These are phyloP conservation scores for Aspergillus texensis DNA, from an alignment of 2,329 filamentous ascomycete genomes.

Conservation along the genomic window DNA sequence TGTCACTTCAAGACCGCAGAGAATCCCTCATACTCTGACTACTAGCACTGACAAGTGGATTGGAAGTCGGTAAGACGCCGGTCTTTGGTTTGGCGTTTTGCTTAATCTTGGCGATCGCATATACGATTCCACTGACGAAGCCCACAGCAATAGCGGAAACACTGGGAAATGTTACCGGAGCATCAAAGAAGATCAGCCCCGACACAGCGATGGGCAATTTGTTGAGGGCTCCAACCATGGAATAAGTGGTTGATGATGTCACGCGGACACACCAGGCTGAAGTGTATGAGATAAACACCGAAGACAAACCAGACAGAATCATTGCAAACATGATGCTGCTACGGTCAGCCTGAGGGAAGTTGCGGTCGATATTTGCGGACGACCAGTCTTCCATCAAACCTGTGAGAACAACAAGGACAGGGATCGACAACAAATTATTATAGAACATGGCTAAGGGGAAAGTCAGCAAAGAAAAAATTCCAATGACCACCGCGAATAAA, in stretches of 20 bases:
- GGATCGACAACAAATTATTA: conserved; percentile 97
- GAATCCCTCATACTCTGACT: conserved; percentile 87
- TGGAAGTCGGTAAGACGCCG: conserved; percentile 66
- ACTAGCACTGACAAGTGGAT: conserved; percentile 82
- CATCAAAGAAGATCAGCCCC: conserved; percentile 92
- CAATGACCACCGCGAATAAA: neutral
- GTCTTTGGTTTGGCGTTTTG: conserved; percentile 70
- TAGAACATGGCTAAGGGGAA: conserved; percentile 87
- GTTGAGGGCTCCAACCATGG: conserved; percentile 97
- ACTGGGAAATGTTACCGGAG: conserved; percentile 87
- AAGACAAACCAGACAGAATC: conserved; percentile 88
- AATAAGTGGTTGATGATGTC: conserved; percentile 96
- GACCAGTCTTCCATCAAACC: conserved; percentile 93
- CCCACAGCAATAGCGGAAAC: conserved; percentile 89
- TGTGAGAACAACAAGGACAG: conserved; percentile 81
- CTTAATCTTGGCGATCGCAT: conserved; percentile 81
- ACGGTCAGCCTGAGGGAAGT: conserved; percentile 83
- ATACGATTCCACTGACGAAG: conserved; percentile 90
- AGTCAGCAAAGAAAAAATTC: conserved; percentile 6
- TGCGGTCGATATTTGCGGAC: conserved; percentile 74
- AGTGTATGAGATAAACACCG: conserved; percentile 99
- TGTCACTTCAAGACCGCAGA: conserved; percentile 63
- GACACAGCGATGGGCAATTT: conserved; percentile 94
- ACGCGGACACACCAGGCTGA: conserved; percentile 98
- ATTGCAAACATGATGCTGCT: conserved; percentile 83